A percentile compares a stretch with the other conserved stretches of the same genome.
Evolutionary conservation across 2,329 filamentous ascomycete genomes (phyloP).

Genomic region (Pseudocercospora cruenta): DNA sequence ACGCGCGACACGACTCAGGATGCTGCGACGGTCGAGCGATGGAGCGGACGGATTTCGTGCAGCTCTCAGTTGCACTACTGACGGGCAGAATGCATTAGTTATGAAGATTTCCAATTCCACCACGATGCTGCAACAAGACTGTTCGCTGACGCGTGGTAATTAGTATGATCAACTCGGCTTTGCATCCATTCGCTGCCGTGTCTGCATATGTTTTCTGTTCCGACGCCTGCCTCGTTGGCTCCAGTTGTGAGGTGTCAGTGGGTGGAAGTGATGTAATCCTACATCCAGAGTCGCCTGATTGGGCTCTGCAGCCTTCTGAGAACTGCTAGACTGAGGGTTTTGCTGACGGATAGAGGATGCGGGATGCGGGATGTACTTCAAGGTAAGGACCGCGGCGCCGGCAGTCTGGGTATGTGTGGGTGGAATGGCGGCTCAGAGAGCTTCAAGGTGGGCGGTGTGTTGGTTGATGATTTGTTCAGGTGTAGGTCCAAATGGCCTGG

Average conservation of each 20-base stretch:
- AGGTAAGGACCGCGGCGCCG: background rate
- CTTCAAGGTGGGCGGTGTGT: background rate
- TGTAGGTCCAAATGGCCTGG: background rate
- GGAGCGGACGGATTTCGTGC: background rate
- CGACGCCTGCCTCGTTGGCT: constrained; percentile 5
- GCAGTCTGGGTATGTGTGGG: constrained; percentile 2
- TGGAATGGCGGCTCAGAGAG: background rate
- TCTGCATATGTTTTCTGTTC: constrained; percentile 8
- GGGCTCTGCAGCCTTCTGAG: constrained; percentile 1
- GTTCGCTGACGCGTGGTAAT: constrained; percentile 2
- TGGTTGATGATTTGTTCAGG: background rate
- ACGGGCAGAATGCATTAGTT: background rate
- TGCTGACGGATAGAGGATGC: background rate
- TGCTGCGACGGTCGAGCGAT: background rate
- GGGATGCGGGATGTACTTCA: background rate
- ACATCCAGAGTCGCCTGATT: background rate
- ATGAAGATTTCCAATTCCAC: background rate
- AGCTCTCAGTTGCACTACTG: background rate
- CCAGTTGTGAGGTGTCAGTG: constrained; percentile 1
- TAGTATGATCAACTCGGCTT: constrained; percentile 1
- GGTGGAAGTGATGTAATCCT: background rate
- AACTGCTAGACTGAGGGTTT: background rate
- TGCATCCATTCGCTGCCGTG: constrained; percentile 6
- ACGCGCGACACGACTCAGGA: background rate
- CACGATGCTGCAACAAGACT: constrained; percentile 7